Percentiles rank a stretch among this genome's conserved stretches.
These are phyloP conservation scores for Ananas comosus DNA, from an alignment of 176 grass and related monocot genomes.

Conservation along the genomic window DNA sequence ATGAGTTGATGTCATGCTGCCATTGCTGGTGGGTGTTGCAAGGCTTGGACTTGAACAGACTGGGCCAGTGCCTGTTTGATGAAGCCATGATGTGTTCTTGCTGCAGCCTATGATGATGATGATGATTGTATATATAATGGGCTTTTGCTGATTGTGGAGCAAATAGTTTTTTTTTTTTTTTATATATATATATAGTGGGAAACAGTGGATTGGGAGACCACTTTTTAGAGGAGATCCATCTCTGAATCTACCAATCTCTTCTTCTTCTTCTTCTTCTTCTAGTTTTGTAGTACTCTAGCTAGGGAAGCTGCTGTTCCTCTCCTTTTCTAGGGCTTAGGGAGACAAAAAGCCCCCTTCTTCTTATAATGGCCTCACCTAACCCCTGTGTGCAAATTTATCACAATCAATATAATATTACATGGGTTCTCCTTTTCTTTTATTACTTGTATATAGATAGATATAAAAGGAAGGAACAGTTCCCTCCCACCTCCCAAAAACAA, in stretches of 20 bases:
- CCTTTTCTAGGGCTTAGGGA: background rate
- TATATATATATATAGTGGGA: background rate
- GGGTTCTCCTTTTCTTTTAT: background rate
- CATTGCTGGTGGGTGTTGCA: slow-evolving; percentile 44
- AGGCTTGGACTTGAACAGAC: slow-evolving; percentile 97
- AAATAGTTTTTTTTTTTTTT: background rate
- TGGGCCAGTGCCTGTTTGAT: slow-evolving; percentile 90
- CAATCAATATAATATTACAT: background rate
- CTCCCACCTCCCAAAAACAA: slow-evolving; percentile 7
- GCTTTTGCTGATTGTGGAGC: slow-evolving; percentile 8
- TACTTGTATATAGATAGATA: background rate
- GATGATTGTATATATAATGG: background rate
- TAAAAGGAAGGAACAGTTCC: slow-evolving; percentile 1
- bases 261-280: background rate
- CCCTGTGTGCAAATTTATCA: background rate
- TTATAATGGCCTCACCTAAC: slow-evolving; percentile 5
- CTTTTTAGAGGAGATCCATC: background rate
- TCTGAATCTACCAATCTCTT: background rate
- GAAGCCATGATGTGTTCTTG: slow-evolving; percentile 48
- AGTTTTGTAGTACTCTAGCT: background rate
- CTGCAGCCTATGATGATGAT: background rate
- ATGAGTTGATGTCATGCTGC: slow-evolving; percentile 49
- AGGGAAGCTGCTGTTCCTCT: slow-evolving; percentile 11
- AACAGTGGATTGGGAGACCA: no score
- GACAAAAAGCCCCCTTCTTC: background rate